Evolutionary conservation across 441 rosid species (phyloP).

Genomic region (Adansonia rubrostipa): DNA sequence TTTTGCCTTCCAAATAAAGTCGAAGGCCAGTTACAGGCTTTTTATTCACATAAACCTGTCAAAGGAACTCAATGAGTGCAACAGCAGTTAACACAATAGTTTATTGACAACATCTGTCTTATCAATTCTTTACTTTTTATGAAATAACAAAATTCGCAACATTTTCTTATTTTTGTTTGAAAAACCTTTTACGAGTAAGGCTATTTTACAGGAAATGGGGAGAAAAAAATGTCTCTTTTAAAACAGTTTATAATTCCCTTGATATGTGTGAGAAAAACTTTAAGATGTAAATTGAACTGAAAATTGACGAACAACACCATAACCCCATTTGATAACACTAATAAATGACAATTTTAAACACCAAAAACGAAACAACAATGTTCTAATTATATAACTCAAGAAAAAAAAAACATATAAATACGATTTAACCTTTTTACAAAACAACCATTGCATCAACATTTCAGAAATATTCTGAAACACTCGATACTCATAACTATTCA

Average conservation of each 20-base stretch:
- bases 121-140: background rate
- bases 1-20: constrained; percentile 72
- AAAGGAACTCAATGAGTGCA: background rate
- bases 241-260: background rate
- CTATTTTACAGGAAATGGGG: background rate
- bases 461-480: background rate
- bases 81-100: background rate
- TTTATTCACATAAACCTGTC: constrained; percentile 73
- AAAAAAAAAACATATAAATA: background rate
- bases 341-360: background rate
- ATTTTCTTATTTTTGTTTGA: background rate
- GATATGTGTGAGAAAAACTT: background rate
- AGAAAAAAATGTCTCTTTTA: background rate
- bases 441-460: background rate
- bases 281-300: background rate
- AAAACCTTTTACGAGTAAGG: background rate
- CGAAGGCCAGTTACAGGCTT: constrained; percentile 79
- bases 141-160: constrained; percentile 10
- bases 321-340: background rate
- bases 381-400: background rate
- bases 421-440: background rate
- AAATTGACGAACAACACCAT: background rate
- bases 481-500: background rate
- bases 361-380: background rate
- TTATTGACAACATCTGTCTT: background rate